These are phyloP conservation scores for Papiliotrema laurentii DNA, from an alignment of 1,284 basidiomycete species.

Conservation along the genomic window DNA sequence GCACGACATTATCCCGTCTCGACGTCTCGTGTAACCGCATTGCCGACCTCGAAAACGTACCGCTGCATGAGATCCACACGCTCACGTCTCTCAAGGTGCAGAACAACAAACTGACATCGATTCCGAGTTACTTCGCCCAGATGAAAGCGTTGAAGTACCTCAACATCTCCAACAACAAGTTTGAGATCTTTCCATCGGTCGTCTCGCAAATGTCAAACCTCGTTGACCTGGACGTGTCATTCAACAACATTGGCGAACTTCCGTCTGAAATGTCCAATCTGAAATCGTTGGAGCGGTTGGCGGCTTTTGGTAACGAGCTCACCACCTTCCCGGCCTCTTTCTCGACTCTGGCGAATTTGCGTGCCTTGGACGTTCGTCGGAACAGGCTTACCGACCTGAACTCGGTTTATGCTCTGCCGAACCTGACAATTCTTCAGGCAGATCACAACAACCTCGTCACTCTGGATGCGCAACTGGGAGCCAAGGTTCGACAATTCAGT, in stretches of 20 bases:
- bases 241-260: conserved; percentile 81
- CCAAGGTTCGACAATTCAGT: conserved; percentile 54
- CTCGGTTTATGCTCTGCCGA: conserved; percentile 64
- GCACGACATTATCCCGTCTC: conserved; percentile 69
- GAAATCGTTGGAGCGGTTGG: conserved; percentile 65
- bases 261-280: conserved; percentile 76
- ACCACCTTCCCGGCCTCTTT: conserved; percentile 68
- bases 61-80: conserved; percentile 69
- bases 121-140: conserved; percentile 80
- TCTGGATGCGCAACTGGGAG: conserved; percentile 69
- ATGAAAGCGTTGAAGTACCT: conserved; percentile 69
- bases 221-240: conserved; percentile 86
- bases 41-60: conserved; percentile 79
- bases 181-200: conserved; percentile 71
- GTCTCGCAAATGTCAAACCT: conserved; percentile 71
- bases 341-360: conserved; percentile 59
- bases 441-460: conserved; percentile 78
- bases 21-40: conserved; percentile 94
- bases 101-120: conserved; percentile 85
- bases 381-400: conserved; percentile 75
- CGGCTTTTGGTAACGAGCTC: conserved; percentile 84
- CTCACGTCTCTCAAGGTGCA: conserved; percentile 74
- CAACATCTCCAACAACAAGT: conserved; percentile 97
- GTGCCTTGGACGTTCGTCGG: conserved; percentile 72
- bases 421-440: conserved; percentile 63